phyloP scores from a whole-genome alignment of 2,329 filamentous ascomycete genomes.

The Chrysoporthe puriensis region DNA sequence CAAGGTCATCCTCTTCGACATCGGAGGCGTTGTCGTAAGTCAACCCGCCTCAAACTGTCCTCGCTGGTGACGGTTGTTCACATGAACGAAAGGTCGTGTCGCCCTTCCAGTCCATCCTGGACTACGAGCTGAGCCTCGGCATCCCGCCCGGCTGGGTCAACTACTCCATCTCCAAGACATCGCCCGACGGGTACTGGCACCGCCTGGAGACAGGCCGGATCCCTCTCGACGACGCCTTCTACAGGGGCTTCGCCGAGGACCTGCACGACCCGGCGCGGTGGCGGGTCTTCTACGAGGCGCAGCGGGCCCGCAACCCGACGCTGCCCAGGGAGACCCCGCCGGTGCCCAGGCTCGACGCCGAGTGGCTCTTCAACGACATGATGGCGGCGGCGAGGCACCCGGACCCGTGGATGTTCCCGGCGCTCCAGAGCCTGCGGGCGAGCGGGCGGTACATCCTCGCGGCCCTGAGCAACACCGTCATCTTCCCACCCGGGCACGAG shows the following conservation, averaged over 20 bases:
- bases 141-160: conserved; percentile 93
- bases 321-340: conserved; percentile 55
- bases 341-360: conserved; percentile 74
- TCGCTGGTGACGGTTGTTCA: conserved; percentile 28
- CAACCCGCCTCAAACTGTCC: not conserved
- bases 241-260: conserved; percentile 74
- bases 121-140: conserved; percentile 77
- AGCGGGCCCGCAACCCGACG: conserved; percentile 46
- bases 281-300: conserved; percentile 62
- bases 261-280: conserved; percentile 70
- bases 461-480: conserved; percentile 87
- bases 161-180: conserved; percentile 78
- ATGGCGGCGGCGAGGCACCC: conserved; percentile 72
- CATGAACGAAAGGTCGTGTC: conserved; percentile 73
- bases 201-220: conserved; percentile 84
- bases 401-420: conserved; percentile 89
- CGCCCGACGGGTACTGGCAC: conserved; percentile 85
- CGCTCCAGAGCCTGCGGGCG: conserved; percentile 68
- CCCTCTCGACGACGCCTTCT: conserved; percentile 74
- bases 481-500: conserved; percentile 76
- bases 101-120: conserved; percentile 89
- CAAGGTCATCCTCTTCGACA: conserved; percentile 87
- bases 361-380: conserved; percentile 88
- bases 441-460: conserved; percentile 72
- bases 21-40: conserved; percentile 95